Percentiles rank a stretch among this genome's conserved stretches.
Conservation (phyloP, 1,139 yeast genomes). For the Zhuliangozyma parablackwelliae region DNA sequence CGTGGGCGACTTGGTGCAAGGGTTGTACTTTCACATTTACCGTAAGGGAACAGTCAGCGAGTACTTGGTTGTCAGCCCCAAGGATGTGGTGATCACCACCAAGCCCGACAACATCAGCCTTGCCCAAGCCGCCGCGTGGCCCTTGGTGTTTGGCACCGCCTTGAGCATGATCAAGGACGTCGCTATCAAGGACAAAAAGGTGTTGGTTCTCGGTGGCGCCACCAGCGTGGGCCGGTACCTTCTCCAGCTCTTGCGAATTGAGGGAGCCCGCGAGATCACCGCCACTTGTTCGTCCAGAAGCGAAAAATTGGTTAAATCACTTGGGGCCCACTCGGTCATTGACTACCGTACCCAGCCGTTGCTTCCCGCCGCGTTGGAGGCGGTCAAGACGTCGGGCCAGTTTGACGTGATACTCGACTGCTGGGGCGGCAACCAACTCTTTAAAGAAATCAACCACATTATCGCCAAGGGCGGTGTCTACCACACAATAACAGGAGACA, state of each 20-base stretch:
- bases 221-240: constrained; percentile 66
- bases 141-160: constrained; percentile 58
- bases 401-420: constrained; percentile 33
- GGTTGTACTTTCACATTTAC: constrained; percentile 42
- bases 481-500: constrained; percentile 45
- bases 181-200: constrained; percentile 16
- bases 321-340: constrained; percentile 51
- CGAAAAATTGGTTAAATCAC: constrained; percentile 31
- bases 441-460: constrained; percentile 19
- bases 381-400: constrained; percentile 15
- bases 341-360: constrained; percentile 31
- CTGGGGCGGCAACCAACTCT: constrained; percentile 24
- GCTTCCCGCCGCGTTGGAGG: constrained; percentile 19
- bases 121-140: constrained; percentile 57
- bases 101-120: constrained; percentile 47
- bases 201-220: constrained; percentile 69
- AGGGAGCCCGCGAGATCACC: constrained; percentile 43
- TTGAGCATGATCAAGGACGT: constrained; percentile 30
- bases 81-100: constrained; percentile 33
- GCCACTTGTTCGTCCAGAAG: constrained; percentile 34
- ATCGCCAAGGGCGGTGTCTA: constrained; percentile 39
- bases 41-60: constrained; percentile 51
- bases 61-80: constrained; percentile 36
- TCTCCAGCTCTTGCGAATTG: constrained; percentile 53
- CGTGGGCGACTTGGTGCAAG: constrained; percentile 65